Evolutionary conservation across 192 early-diverging fungal species (phyloP).

Genomic region (Entomortierella beljakovae): DNA sequence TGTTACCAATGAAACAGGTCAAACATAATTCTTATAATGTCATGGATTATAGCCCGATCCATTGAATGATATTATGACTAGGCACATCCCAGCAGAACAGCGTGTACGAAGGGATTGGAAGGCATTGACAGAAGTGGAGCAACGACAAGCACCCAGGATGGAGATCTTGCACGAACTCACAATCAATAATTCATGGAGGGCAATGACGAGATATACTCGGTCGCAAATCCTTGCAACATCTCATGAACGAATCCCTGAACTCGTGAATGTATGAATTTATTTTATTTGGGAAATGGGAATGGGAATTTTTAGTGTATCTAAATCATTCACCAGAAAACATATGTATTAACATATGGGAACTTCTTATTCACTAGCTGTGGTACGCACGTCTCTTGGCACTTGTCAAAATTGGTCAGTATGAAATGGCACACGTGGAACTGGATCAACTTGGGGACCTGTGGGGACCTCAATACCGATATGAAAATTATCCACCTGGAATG

Average conservation of each 20-base stretch:
- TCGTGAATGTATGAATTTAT: conserved; percentile 54
- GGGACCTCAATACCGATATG: conserved; percentile 55
- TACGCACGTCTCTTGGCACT: conserved; percentile 61
- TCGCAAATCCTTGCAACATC: conserved; percentile 56
- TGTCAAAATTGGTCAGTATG: conserved; percentile 57
- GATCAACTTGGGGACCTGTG: conserved; percentile 62
- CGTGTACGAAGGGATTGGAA: conserved; percentile 54
- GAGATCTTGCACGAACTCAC: conserved; percentile 55
- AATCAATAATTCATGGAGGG: conserved; percentile 63
- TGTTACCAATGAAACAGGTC: not conserved
- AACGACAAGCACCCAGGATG: conserved; percentile 33
- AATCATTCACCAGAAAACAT: not conserved
- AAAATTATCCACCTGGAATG: conserved; percentile 52
- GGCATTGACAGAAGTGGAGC: conserved; percentile 46
- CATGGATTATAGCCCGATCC: conserved; percentile 53
- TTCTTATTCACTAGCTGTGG: conserved; percentile 58
- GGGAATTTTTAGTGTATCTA: not conserved
- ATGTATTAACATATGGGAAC: not conserved
- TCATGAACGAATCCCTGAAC: conserved; percentile 42
- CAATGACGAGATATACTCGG: conserved; percentile 58
- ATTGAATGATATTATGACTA: conserved; percentile 56
- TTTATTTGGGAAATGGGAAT: not conserved
- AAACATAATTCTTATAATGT: not conserved
- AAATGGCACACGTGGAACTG: conserved; percentile 64
- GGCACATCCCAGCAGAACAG: conserved; percentile 60